A percentile compares a stretch with the other conserved stretches of the same genome.
Evolutionary conservation across 352 stramenopile species (phyloP).

Genomic region (Thalassiosira delicatula): DNA sequence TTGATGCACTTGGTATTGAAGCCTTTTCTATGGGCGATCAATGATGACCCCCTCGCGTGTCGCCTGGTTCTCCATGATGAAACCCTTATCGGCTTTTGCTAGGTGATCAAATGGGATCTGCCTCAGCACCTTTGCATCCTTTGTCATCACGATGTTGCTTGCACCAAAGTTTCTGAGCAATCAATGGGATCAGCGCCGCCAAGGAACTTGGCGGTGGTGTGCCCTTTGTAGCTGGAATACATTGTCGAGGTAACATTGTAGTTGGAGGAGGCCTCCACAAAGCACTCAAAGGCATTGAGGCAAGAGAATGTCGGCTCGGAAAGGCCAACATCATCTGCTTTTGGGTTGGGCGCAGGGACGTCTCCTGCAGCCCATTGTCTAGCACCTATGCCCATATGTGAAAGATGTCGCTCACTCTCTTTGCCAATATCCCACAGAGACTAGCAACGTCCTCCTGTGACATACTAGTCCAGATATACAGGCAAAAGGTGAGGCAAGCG

Average conservation of each 20-base stretch:
- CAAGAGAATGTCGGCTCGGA: neutral
- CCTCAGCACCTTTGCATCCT: conserved; percentile 2
- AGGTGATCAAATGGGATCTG: conserved; percentile 9
- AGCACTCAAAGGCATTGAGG: neutral
- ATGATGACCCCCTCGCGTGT: conserved; percentile 11
- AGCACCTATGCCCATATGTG: neutral
- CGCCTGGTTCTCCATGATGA: conserved; percentile 20
- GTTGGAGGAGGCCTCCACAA: conserved; percentile 6
- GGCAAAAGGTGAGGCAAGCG: conserved; percentile 5
- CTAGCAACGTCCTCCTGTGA: neutral
- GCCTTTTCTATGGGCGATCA: conserved; percentile 17
- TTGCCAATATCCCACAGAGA: neutral
- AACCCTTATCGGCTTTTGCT: conserved; percentile 28
- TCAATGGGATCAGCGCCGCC: conserved; percentile 11
- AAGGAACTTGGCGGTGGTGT: conserved; percentile 27
- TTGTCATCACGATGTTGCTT: conserved; percentile 8
- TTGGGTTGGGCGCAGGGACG: conserved; percentile 14
- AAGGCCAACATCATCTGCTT: conserved; percentile 23
- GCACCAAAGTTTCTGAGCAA: neutral
- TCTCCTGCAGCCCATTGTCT: conserved; percentile 4
- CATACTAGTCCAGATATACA: conserved; percentile 2
- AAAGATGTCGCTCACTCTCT: conserved; percentile 8
- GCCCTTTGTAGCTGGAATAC: conserved; percentile 31
- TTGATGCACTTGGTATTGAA: conserved; percentile 12
- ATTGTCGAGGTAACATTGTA: conserved; percentile 23